Evolutionary conservation across 1,139 yeast genomes (phyloP).

Genomic region (Candida frijolesensis): DNA sequence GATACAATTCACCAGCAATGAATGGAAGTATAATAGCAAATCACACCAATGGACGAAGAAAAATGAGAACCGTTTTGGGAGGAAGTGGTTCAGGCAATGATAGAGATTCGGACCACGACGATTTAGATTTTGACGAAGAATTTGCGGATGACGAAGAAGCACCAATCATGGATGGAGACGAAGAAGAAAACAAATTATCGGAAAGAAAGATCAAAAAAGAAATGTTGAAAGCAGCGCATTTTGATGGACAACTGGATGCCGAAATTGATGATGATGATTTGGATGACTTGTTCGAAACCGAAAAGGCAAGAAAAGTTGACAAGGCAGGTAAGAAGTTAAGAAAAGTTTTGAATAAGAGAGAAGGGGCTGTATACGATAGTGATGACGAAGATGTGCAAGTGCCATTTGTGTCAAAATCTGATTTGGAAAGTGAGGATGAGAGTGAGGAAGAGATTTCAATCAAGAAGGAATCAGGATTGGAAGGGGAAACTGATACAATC

Average conservation of each 20-base stretch:
- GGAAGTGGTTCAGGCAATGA: conserved; percentile 51
- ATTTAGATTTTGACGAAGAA: conserved; percentile 92
- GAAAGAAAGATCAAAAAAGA: conserved; percentile 88
- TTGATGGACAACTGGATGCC: conserved; percentile 62
- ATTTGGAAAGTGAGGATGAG: conserved; percentile 61
- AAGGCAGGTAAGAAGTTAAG: conserved; percentile 88
- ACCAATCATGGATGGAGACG: conserved; percentile 96
- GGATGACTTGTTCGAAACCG: conserved; percentile 66
- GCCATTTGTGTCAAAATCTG: conserved; percentile 80
- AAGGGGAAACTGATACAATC: conserved; percentile 22
- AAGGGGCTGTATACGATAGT: conserved; percentile 87
- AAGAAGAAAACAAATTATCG: conserved; percentile 88
- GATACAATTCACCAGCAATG: conserved; percentile 24
- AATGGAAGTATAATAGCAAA: conserved; percentile 23
- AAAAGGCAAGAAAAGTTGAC: conserved; percentile 71
- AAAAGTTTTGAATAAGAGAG: conserved; percentile 82
- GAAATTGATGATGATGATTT: conserved; percentile 64
- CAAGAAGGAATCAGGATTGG: conserved; percentile 47
- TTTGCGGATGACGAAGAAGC: conserved; percentile 99
- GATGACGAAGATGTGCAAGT: conserved; percentile 64
- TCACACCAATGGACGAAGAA: conserved; percentile 21
- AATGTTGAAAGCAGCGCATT: conserved; percentile 81
- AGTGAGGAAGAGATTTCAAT: conserved; percentile 37
- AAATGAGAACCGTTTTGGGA: conserved; percentile 63
- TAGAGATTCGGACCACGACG: conserved; percentile 84